phyloP scores from a whole-genome alignment of 345 rosid species.

The Dovyalis caffra region DNA sequence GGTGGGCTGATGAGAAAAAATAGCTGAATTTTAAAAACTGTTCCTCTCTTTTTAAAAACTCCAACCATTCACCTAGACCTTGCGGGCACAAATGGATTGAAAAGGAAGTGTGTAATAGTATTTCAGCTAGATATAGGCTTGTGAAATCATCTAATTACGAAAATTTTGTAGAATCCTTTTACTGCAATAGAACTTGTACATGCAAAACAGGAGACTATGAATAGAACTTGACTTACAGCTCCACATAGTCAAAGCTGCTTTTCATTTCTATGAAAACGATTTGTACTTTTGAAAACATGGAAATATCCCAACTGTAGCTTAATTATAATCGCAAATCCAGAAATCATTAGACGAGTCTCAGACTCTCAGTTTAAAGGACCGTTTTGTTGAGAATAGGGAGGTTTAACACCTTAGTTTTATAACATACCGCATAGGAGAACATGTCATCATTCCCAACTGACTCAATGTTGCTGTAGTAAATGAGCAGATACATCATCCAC shows the following conservation, averaged over 20 bases:
- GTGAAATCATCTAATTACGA: neutral
- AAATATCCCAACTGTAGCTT: neutral
- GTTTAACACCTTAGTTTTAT: neutral
- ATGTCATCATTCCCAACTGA: slow-evolving; percentile 61
- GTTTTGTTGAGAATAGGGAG: neutral
- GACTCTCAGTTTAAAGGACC: neutral
- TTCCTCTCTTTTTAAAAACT: neutral
- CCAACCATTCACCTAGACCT: neutral
- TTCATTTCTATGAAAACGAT: neutral
- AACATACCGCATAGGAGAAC: slow-evolving; percentile 67
- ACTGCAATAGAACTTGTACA: neutral
- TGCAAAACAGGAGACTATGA: neutral
- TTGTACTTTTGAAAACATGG: neutral
- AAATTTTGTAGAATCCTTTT: neutral
- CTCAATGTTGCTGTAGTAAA: slow-evolving; percentile 46
- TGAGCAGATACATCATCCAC: slow-evolving; percentile 77
- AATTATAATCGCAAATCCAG: neutral
- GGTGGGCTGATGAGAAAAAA: neutral
- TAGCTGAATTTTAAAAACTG: neutral
- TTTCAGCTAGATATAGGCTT: neutral
- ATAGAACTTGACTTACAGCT: neutral
- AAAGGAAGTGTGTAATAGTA: neutral
- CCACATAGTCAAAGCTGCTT: neutral
- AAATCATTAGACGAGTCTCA: neutral
- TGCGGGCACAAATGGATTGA: neutral